phyloP scores from a whole-genome alignment of 1,284 basidiomycete genomes.

The Ustilago nuda region DNA sequence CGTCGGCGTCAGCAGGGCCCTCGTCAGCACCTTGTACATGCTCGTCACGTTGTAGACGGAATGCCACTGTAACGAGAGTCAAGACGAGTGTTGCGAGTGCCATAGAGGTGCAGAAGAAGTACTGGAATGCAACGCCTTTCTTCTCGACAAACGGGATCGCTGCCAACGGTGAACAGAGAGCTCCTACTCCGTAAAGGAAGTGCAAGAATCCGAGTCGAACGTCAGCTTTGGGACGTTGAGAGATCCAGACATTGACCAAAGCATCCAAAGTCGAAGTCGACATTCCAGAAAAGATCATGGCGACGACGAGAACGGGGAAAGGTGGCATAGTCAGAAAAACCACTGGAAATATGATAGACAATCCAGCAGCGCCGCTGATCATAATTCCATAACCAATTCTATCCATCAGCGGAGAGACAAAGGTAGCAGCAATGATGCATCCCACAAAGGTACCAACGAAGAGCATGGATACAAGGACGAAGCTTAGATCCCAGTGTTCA shows the following conservation, averaged over 20 bases:
- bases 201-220: slow-evolving; percentile 48
- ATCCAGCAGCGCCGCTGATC: slow-evolving; percentile 31
- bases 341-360: slow-evolving; percentile 28
- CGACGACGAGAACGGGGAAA: slow-evolving; percentile 45
- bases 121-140: slow-evolving; percentile 38
- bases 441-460: slow-evolving; percentile 55
- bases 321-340: slow-evolving; percentile 51
- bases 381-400: slow-evolving; percentile 41
- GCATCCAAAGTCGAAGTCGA: slow-evolving; percentile 35
- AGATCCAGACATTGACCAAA: slow-evolving; percentile 48
- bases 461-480: slow-evolving; percentile 42
- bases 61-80: slow-evolving; percentile 33
- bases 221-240: slow-evolving; percentile 38
- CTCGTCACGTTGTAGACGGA: slow-evolving; percentile 40
- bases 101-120: slow-evolving; percentile 47
- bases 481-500: slow-evolving; percentile 38
- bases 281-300: slow-evolving; percentile 42
- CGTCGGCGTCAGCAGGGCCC: neutral
- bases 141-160: slow-evolving; percentile 46
- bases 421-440: slow-evolving; percentile 42
- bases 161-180: slow-evolving; percentile 51
- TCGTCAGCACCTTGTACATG: slow-evolving; percentile 23
- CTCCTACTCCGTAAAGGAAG: slow-evolving; percentile 57
- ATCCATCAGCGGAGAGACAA: slow-evolving; percentile 41
- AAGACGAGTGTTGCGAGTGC: slow-evolving; percentile 33